Evolutionary conservation across 805 yeast genomes (phyloP).

Genomic region (Saccharomycopsis javanensis): DNA sequence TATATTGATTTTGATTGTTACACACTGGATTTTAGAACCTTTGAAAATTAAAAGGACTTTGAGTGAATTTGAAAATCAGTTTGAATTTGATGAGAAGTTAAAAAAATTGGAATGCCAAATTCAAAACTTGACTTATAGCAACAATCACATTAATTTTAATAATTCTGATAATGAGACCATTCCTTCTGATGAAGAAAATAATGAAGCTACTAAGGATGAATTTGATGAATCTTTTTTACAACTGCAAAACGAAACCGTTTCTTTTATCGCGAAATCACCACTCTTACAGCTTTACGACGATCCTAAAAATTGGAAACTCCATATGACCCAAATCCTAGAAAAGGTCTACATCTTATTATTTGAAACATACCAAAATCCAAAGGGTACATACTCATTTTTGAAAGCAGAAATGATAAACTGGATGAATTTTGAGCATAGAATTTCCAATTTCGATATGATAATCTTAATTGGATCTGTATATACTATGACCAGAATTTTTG

Average conservation of each 20-base stretch:
- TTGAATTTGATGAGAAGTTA: constrained; percentile 26
- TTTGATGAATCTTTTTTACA: not conserved
- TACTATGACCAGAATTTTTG: not conserved
- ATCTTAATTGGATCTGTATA: not conserved
- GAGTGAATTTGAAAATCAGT: constrained; percentile 73
- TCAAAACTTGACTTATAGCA: not conserved
- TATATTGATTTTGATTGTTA: constrained; percentile 62
- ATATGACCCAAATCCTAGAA: not conserved
- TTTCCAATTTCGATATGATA: not conserved
- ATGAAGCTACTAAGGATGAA: not conserved
- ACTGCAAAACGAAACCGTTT: not conserved
- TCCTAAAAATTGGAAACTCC: not conserved
- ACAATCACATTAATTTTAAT: not conserved
- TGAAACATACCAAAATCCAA: not conserved
- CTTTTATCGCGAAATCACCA: not conserved
- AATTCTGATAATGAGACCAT: not conserved
- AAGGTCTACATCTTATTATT: not conserved
- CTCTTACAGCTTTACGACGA: not conserved
- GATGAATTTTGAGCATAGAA: not conserved
- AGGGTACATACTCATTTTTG: not conserved
- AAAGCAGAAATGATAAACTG: not conserved
- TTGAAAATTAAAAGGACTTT: constrained; percentile 83
- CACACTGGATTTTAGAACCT: constrained; percentile 86
- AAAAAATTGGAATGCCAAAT: not conserved
- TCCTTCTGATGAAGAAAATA: not conserved